Conservation (phyloP, 768 basidiomycete species). For the Mycena albidolilacea region DNA sequence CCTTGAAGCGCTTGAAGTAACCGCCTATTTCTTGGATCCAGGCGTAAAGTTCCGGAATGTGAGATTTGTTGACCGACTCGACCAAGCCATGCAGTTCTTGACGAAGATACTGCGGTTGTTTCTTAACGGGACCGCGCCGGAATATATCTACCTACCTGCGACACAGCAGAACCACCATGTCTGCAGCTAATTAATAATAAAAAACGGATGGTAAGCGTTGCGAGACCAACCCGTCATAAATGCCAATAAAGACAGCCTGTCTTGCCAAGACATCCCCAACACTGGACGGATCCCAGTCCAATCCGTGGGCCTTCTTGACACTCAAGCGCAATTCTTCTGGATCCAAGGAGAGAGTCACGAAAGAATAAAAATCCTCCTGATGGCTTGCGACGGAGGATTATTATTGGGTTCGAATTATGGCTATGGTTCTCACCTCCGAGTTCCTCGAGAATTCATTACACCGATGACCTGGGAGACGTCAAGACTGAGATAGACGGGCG, state of each 20-base stretch:
- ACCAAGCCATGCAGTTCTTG: conserved; percentile 90
- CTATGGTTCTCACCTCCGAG: conserved; percentile 66
- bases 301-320: conserved; percentile 70
- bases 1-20: conserved; percentile 91
- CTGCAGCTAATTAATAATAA: conserved; percentile 55
- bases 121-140: too few species aligned
- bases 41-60: conserved; percentile 80
- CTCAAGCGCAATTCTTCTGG: conserved; percentile 78
- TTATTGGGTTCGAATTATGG: conserved; percentile 23
- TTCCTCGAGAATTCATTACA: conserved; percentile 81
- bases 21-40: conserved; percentile 89
- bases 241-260: conserved; percentile 89
- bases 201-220: conserved; percentile 13
- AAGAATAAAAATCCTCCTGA: conserved; percentile 91
- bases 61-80: conserved; percentile 79
- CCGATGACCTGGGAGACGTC: conserved; percentile 67
- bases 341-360: conserved; percentile 77
- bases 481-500: neutral
- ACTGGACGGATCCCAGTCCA: conserved; percentile 80
- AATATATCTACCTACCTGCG: conserved; percentile 43
- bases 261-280: conserved; percentile 71
- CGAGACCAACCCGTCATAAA: conserved; percentile 87
- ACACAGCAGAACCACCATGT: conserved; percentile 93
- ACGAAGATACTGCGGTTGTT: conserved; percentile 72
- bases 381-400: conserved; percentile 63